phyloP scores from a whole-genome alignment of 2,329 filamentous ascomycete species.

The Hymenoscyphus occultus region DNA sequence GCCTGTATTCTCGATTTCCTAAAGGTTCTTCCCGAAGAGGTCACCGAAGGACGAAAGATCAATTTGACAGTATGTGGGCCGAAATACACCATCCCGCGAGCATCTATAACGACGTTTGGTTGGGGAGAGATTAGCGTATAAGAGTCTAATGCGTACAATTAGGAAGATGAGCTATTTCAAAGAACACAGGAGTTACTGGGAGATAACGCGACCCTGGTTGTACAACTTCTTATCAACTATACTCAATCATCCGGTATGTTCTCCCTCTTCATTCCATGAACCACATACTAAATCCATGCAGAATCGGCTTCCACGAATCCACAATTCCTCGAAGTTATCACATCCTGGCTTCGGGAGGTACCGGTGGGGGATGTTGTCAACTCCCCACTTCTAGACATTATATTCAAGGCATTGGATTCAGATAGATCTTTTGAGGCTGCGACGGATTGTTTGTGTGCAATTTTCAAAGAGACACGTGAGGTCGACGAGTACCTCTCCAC shows the following conservation, averaged over 20 bases:
- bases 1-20: constrained; percentile 93
- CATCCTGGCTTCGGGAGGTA: constrained; percentile 94
- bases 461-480: constrained; percentile 88
- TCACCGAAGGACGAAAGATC: constrained; percentile 98
- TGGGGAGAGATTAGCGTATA: constrained; percentile 37
- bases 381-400: constrained; percentile 77
- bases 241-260: constrained; percentile 81
- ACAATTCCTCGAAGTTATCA: constrained; percentile 89
- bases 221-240: constrained; percentile 85
- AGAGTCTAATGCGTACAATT: constrained; percentile 50
- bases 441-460: constrained; percentile 86
- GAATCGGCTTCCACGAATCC: constrained; percentile 80
- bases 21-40: constrained; percentile 95
- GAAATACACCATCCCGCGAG: constrained; percentile 47
- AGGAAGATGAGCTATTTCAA: constrained; percentile 91
- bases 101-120: constrained; percentile 36
- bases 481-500: constrained; percentile 84
- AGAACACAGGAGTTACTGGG: constrained; percentile 87
- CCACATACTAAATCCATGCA: constrained; percentile 39
- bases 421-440: constrained; percentile 82
- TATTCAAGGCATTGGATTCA: constrained; percentile 72
- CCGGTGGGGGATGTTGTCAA: constrained; percentile 78
- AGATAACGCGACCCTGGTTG: constrained; percentile 85
- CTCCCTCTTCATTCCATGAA: constrained; percentile 12
- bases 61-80: constrained; percentile 93